A percentile compares a stretch with the other conserved stretches of the same genome.
Conservation (phyloP, 106 monocot genomes). For the Dendrobium nobile region DNA sequence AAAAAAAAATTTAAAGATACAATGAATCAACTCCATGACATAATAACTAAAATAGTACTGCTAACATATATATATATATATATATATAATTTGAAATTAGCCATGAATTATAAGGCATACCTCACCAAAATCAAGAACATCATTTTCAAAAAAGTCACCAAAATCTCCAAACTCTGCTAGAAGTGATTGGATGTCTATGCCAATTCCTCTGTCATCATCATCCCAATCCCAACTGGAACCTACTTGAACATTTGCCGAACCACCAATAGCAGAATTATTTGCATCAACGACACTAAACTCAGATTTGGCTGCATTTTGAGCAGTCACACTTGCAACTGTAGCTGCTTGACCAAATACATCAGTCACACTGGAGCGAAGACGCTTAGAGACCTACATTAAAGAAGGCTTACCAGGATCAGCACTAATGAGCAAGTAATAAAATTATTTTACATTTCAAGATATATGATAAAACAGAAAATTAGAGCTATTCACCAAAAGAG, state of each 20-base stretch:
- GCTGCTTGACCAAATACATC: slow-evolving; percentile 51
- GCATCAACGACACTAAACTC: slow-evolving; percentile 33
- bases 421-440: neutral
- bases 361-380: slow-evolving; percentile 31
- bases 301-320: slow-evolving; percentile 29
- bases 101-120: slow-evolving; percentile 27
- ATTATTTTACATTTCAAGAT: neutral
- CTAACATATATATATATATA: neutral
- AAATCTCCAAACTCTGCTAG: slow-evolving; percentile 81
- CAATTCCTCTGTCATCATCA: slow-evolving; percentile 54
- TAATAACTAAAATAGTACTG: neutral
- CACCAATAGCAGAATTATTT: slow-evolving; percentile 30
- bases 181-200: slow-evolving; percentile 58
- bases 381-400: slow-evolving; percentile 61
- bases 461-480: neutral
- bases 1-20: neutral
- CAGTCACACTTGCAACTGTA: slow-evolving; percentile 24
- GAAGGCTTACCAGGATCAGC: neutral
- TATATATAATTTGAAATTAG: neutral
- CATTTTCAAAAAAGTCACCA: slow-evolving; percentile 84
- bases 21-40: neutral
- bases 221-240: slow-evolving; percentile 55
- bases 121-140: slow-evolving; percentile 70
- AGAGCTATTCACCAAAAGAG: neutral
- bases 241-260: slow-evolving; percentile 24